Conservation (phyloP, 495 filamentous ascomycete genomes). For the Penicillium steckii region DNA sequence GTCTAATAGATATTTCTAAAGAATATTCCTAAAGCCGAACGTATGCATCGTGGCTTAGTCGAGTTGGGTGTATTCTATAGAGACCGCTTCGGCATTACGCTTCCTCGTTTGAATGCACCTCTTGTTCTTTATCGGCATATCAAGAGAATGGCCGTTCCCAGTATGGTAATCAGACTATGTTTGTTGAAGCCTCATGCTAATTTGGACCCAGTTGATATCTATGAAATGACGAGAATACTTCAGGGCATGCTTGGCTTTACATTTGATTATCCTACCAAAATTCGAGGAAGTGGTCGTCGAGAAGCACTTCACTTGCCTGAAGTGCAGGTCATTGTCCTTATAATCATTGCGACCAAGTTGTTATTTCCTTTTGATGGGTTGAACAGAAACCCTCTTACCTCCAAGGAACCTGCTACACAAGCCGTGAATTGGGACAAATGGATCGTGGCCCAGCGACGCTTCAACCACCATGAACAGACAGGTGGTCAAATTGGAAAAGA, state of each 20-base stretch:
- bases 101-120: slow-evolving; percentile 70
- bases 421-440: slow-evolving; percentile 73
- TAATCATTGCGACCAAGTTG: slow-evolving; percentile 79
- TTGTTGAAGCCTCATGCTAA: slow-evolving; percentile 15
- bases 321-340: slow-evolving; percentile 61
- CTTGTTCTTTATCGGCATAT: slow-evolving; percentile 68
- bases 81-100: slow-evolving; percentile 62
- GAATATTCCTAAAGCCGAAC: slow-evolving; percentile 46
- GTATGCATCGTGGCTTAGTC: slow-evolving; percentile 62
- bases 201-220: slow-evolving; percentile 61
- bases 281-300: slow-evolving; percentile 18
- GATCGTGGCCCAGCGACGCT: slow-evolving; percentile 52
- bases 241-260: slow-evolving; percentile 52
- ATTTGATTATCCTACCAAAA: slow-evolving; percentile 53
- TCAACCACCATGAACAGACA: slow-evolving; percentile 26
- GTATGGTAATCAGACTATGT: slow-evolving; percentile 45
- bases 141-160: slow-evolving; percentile 71
- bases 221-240: slow-evolving; percentile 58
- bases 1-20: slow-evolving; percentile 14
- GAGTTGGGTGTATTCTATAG: slow-evolving; percentile 62
- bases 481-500: slow-evolving; percentile 33
- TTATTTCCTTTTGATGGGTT: slow-evolving; percentile 71
- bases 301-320: slow-evolving; percentile 62
- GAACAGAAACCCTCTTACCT: slow-evolving; percentile 52
- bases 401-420: slow-evolving; percentile 59